These are phyloP conservation scores for Chalciporus piperatus DNA, from an alignment of 768 basidiomycete genomes.

Conservation along the genomic window DNA sequence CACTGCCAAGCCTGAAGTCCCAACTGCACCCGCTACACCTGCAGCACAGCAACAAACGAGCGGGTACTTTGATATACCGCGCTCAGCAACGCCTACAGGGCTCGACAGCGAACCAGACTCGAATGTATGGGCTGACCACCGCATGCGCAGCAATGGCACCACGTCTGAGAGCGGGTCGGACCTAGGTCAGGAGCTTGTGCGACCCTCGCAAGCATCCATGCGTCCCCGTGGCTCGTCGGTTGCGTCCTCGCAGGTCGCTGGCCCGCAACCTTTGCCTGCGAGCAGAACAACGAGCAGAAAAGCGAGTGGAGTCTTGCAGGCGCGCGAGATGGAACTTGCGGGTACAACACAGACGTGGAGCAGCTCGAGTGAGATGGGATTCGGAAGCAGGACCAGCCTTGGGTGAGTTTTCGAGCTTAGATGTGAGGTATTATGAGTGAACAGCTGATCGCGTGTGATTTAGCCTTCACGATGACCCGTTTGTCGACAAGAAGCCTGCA, in stretches of 20 bases:
- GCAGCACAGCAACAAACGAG: slow-evolving; percentile 9
- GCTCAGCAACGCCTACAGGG: slow-evolving; percentile 23
- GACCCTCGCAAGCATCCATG: slow-evolving; percentile 24
- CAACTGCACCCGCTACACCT: slow-evolving; percentile 24
- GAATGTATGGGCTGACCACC: slow-evolving; percentile 32
- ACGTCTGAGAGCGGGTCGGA: slow-evolving; percentile 22
- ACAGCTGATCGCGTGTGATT: no score
- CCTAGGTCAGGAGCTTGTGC: slow-evolving; percentile 16
- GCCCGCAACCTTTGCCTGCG: slow-evolving; percentile 6
- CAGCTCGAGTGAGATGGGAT: slow-evolving; percentile 21
- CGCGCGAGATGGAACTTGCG: slow-evolving; percentile 29
- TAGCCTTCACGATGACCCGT: slow-evolving; percentile 26
- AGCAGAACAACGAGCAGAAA: slow-evolving; percentile 28
- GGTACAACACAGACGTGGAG: slow-evolving; percentile 34
- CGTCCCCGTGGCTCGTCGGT: slow-evolving; percentile 25
- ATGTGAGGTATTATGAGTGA: not conserved
- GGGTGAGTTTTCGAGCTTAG: slow-evolving; percentile 13
- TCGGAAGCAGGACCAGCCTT: slow-evolving; percentile 16
- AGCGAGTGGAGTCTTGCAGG: slow-evolving; percentile 21
- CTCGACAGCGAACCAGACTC: slow-evolving; percentile 18
- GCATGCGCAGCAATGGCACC: not conserved
- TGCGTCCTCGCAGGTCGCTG: slow-evolving; percentile 23
- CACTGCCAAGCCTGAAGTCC: slow-evolving; percentile 47
- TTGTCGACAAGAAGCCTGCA: slow-evolving; percentile 21
- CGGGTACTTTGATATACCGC: slow-evolving; percentile 28